phyloP scores from a whole-genome alignment of 179 eudicot species.

The Sideroxylon spinosum region DNA sequence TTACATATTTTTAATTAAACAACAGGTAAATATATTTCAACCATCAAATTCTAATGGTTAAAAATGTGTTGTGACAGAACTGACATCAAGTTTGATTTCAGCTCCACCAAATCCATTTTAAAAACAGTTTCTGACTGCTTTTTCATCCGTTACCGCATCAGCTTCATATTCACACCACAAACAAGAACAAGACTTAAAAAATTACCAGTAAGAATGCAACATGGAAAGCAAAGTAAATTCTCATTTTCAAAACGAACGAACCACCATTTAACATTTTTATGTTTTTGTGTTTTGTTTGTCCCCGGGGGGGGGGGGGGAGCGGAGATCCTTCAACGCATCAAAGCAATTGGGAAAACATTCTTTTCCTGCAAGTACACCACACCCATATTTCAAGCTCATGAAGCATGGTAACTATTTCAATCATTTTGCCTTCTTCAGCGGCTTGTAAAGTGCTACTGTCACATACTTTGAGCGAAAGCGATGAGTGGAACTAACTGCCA shows the following conservation, averaged over 20 bases:
- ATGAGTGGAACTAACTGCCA: slow-evolving; percentile 24
- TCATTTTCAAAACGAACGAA: neutral
- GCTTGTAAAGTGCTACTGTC: slow-evolving; percentile 19
- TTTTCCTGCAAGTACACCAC: neutral
- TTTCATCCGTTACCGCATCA: neutral
- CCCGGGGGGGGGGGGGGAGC: no score
- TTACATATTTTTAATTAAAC: no score
- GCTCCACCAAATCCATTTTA: no score
- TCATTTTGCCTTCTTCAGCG: slow-evolving; percentile 15
- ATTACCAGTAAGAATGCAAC: neutral
- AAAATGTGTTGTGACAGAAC: no score
- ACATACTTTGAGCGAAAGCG: slow-evolving; percentile 20
- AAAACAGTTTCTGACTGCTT: neutral
- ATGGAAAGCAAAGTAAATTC: neutral
- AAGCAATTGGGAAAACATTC: no score
- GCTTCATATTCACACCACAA: neutral
- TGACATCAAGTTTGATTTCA: no score
- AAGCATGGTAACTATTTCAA: slow-evolving; percentile 4
- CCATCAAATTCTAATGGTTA: no score
- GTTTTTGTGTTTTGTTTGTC: no score
- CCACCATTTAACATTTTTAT: no score
- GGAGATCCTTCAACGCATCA: neutral
- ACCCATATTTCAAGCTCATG: neutral
- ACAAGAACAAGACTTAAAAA: neutral
- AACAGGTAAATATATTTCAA: no score